A percentile compares a stretch with the other conserved stretches of the same genome.
These are phyloP conservation scores for Dillenia suffruticosa DNA, from an alignment of 164 flowering plant genomes.

Conservation along the genomic window DNA sequence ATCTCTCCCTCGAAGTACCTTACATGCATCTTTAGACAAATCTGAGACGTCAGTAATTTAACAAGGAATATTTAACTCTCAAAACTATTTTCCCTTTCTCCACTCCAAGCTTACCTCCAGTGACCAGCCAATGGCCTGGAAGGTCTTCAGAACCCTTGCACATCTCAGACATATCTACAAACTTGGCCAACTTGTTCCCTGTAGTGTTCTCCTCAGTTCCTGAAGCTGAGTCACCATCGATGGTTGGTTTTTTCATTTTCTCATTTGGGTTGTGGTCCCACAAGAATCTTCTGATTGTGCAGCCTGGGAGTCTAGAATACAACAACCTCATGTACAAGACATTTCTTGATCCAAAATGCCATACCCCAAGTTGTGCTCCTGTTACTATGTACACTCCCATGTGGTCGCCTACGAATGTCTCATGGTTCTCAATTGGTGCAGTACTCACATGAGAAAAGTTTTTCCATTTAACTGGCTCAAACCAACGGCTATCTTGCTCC, in stretches of 20 bases:
- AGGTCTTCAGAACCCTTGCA: conserved; percentile 65
- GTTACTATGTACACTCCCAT: conserved; percentile 74
- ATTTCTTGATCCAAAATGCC: conserved; percentile 82
- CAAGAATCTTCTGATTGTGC: conserved; percentile 71
- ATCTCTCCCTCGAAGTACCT: conserved; percentile 1
- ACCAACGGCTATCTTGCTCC: conserved; percentile 94
- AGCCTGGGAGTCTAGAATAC: conserved; percentile 73
- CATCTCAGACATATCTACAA: conserved; percentile 69
- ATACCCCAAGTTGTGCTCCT: conserved; percentile 96
- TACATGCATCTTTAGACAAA: conserved; percentile 5
- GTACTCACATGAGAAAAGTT: conserved; percentile 90
- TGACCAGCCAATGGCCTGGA: conserved; percentile 93
- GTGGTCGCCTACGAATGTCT: conserved; percentile 49
- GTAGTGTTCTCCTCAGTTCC: conserved; percentile 22
- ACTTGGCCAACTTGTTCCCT: conserved; percentile 55
- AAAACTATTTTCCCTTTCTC: conserved; percentile 75
- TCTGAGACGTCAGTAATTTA: conserved; percentile 45
- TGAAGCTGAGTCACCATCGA: conserved; percentile 33
- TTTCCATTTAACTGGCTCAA: conserved; percentile 89
- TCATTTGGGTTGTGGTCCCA: conserved; percentile 73
- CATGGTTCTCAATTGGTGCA: conserved; percentile 71
- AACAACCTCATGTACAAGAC: conserved; percentile 75
- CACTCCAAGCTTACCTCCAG: conserved; percentile 85
- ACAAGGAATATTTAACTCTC: conserved; percentile 74
- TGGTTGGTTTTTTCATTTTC: conserved; percentile 22